Evolutionary conservation across 768 basidiomycete species (phyloP), one percentile per base, ranked within the genome.

Genomic region (Rhizopogon rudus): DNA sequence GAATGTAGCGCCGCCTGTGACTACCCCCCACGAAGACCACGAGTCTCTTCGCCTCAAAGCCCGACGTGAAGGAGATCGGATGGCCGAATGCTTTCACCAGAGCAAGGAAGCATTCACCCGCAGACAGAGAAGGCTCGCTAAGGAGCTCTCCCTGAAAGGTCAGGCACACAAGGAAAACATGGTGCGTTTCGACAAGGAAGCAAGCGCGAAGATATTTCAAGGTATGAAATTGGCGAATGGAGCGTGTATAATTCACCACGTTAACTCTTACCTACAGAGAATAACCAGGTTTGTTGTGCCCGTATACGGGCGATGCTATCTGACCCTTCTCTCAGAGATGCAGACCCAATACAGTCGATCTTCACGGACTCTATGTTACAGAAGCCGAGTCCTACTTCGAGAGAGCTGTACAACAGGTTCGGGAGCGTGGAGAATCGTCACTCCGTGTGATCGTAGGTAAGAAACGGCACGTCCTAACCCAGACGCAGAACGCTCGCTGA

Each of bases 341-440:
- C 46, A 69, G 76, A 52, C 76, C 77, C 1, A 85, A 84, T 1
- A 86, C 89, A 67, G 73, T 94, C 50, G 92, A 95, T 68, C 71
- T 94, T 28, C 91, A 95, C 66, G 89, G 91, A 2, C 74, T 95
- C 1, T 92, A 88, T 69, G 92, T 93, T 50, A 87, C 88, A 64
- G 93, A 97, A 71, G 89, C 91, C 14, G 83, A 93, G 46, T 69
- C 76, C 40, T 77, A 78, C 53, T 84, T 87, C 1, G 88, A 93
- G 13, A 55, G 65, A 12, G 86, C 88, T 7, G 79, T 94, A 29
- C 69, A 80, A 61, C 67, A 77, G 29, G 89, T 86, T 5, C 83
- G 83, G 51, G 66, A 64, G 25, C 68, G 75, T 28, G 87, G 86
- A 37, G 35, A 37, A 51, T 62, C 70, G 6, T 78, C 87, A 63